Percentiles rank a stretch among this genome's conserved stretches.
Conservation (phyloP, 1,139 yeast species). For the Magnusiomyces sp. region DNA sequence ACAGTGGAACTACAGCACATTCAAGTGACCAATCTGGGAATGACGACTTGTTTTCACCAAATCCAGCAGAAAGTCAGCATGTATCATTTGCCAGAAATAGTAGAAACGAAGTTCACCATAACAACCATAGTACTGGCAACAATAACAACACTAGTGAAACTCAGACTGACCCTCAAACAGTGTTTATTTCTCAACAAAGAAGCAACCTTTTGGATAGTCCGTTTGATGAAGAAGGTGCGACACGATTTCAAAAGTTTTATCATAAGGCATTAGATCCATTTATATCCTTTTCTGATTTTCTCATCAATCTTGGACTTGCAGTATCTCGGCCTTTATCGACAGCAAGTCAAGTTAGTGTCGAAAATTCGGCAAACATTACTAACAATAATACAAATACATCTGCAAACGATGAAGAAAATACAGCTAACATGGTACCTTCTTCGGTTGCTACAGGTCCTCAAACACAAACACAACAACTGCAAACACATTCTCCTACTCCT, state of each 20-base stretch:
- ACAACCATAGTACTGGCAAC: no score
- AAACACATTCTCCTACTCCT: no score
- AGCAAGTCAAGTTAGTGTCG: neutral
- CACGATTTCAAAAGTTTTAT: neutral
- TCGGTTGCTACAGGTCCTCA: no score
- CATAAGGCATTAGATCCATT: slow-evolving; percentile 8
- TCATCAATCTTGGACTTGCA: slow-evolving; percentile 11
- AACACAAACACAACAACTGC: no score
- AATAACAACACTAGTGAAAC: neutral
- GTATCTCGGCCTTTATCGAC: slow-evolving; percentile 10
- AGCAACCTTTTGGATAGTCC: neutral
- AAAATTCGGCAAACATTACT: neutral
- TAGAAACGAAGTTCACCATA: neutral
- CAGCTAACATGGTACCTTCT: no score
- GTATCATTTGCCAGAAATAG: neutral
- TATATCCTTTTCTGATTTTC: slow-evolving; percentile 10
- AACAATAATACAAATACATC: neutral
- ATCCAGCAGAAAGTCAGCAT: neutral
- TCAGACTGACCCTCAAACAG: neutral
- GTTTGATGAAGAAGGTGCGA: neutral
- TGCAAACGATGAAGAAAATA: no score
- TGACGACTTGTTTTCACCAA: neutral
- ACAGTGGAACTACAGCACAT: neutral
- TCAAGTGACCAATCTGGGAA: neutral
- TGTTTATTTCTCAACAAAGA: neutral